Conservation (phyloP, 495 filamentous ascomycete genomes). For the Penicillium maclennaniae region DNA sequence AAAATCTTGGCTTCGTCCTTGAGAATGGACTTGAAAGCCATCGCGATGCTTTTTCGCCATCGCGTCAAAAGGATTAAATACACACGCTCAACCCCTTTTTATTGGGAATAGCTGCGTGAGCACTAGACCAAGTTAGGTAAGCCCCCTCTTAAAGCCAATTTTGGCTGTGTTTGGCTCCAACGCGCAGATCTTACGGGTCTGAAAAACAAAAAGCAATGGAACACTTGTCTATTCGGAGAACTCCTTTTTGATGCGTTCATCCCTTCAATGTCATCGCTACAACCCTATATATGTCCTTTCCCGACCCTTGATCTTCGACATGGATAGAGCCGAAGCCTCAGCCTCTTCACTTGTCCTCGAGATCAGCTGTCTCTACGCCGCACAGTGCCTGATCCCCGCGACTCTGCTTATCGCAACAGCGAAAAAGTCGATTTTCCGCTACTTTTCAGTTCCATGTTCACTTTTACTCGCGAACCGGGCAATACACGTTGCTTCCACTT, state of each 20-base stretch:
- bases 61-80: too few species aligned
- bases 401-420: background rate
- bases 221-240: too few species aligned
- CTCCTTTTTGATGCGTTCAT: background rate
- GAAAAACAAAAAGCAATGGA: background rate
- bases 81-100: background rate
- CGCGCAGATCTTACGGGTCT: background rate
- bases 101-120: background rate
- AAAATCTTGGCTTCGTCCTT: too few species aligned
- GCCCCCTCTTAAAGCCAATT: background rate
- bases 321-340: background rate
- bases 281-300: background rate
- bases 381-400: background rate
- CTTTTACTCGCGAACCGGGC: background rate
- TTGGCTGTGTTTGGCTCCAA: background rate
- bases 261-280: background rate
- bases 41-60: too few species aligned
- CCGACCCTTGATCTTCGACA: background rate
- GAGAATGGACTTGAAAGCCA: too few species aligned
- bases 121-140: background rate
- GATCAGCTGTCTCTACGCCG: background rate
- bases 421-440: background rate
- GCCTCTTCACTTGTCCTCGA: background rate
- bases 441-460: background rate
- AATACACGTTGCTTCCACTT: background rate